Evolutionary conservation across 805 yeast species (phyloP), one percentile per base, ranked within the genome.

Genomic region (Wickerhamomyces sydowiorum): DNA sequence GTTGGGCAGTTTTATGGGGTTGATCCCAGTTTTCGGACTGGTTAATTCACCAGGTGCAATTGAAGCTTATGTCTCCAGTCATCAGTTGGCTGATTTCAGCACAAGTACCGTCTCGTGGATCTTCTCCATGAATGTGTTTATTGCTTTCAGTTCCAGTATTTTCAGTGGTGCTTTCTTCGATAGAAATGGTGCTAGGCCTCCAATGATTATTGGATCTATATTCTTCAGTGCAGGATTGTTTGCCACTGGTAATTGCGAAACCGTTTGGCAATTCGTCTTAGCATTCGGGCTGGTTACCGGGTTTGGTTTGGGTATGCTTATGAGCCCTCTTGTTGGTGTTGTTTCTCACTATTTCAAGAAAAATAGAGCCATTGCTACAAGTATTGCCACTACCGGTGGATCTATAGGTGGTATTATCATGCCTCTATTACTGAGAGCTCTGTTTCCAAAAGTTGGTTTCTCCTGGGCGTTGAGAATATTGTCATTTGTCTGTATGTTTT

Each of bases 291-390:
- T 82, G 0, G 55, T 71, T 18, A 58, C 71, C 22, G 88, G 87
- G 3, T 44, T 76, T 14, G 86, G 85, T 0, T 69, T 71, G 39
- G 82, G 82, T 2, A 57, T 78, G 18, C 62, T 78, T 23, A 64
- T 77, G 57, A 69, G 78, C 19, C 86, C 87, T 1, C 57, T 76
- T 28, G 61, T 82, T 7, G 76, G 84, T 13, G 76, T 75, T 13
- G 67, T 81, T 9, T 73, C 80, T 23, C 88, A 82, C 48, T 82
- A 85, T 75, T 82, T 82, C 53, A 64, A 69, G 39, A 65, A 57
- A 36, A 76, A 65, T 47, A 66, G 87, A 53, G 88, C 84, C 2
- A 60, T 68, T 40, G 82, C 80, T 19, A 60, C 62, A 8, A 75
- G 76, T 1, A 35, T 73, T 3, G 69, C 77, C 0, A 66, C 73